Evolutionary conservation across 1,284 basidiomycete genomes (phyloP).

Genomic region (Sanghuangporus weigelae): DNA sequence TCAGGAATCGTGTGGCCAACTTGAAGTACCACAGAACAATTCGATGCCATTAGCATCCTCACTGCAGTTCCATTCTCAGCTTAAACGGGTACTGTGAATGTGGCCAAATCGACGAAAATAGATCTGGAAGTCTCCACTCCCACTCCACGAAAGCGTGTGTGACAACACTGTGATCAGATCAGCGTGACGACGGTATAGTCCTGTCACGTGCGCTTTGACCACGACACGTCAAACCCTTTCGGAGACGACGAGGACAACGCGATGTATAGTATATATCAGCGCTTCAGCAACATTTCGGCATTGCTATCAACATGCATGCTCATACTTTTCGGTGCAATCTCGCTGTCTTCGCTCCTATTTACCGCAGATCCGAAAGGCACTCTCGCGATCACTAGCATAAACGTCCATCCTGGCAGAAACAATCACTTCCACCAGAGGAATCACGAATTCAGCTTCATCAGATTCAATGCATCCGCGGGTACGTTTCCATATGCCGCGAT

Average conservation of each 20-base stretch:
- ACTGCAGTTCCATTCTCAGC: too few relatives aligned
- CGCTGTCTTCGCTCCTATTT: constrained; percentile 66
- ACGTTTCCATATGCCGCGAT: constrained; percentile 23
- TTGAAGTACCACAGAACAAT: too few relatives aligned
- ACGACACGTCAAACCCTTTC: background rate
- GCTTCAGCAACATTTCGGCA: constrained; percentile 70
- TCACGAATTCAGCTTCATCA: constrained; percentile 70
- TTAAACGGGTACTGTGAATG: too few relatives aligned
- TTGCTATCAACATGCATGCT: constrained; percentile 77
- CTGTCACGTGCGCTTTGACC: background rate
- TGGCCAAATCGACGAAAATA: too few relatives aligned
- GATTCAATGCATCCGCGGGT: constrained; percentile 78
- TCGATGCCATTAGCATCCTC: too few relatives aligned
- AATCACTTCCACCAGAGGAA: constrained; percentile 50
- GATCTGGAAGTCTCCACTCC: too few relatives aligned
- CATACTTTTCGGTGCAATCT: constrained; percentile 67
- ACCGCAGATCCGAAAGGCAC: constrained; percentile 51
- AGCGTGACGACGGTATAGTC: too few relatives aligned
- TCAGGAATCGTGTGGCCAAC: too few relatives aligned
- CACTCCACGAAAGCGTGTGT: too few relatives aligned
- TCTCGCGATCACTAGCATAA: constrained; percentile 54
- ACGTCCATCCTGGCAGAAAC: constrained; percentile 58
- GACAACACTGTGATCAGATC: too few relatives aligned
- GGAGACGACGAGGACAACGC: background rate
- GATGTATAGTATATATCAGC: constrained; percentile 67